phyloP scores from a whole-genome alignment of 495 filamentous ascomycete species.

The Talaromyces thailandensis region DNA sequence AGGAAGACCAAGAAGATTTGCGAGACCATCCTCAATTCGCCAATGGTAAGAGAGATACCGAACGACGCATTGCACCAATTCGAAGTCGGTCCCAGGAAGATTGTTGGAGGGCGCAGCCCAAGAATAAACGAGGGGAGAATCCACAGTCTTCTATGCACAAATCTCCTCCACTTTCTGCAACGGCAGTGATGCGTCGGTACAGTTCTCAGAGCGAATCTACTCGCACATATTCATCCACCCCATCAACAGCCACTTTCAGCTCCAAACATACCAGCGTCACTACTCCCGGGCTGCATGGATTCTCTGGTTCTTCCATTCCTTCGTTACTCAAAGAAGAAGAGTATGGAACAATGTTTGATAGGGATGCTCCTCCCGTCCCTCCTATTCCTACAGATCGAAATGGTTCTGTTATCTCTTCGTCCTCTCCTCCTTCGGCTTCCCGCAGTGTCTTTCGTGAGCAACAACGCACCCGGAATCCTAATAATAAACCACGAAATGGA shows the following conservation, averaged over 20 bases:
- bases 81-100: neutral
- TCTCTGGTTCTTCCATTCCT: slow-evolving; percentile 21
- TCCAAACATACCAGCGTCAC: slow-evolving; percentile 32
- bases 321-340: slow-evolving; percentile 19
- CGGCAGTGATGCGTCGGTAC: slow-evolving; percentile 34
- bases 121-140: neutral
- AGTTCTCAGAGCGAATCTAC: slow-evolving; percentile 25
- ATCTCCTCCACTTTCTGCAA: slow-evolving; percentile 25
- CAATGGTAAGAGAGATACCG: neutral
- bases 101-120: neutral
- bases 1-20: neutral
- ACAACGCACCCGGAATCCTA: neutral
- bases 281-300: slow-evolving; percentile 16
- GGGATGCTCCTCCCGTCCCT: neutral
- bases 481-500: slow-evolving; percentile 16
- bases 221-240: slow-evolving; percentile 18
- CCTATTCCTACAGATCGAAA: neutral
- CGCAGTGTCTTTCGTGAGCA: slow-evolving; percentile 1
- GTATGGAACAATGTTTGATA: slow-evolving; percentile 11
- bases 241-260: slow-evolving; percentile 17
- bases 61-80: neutral
- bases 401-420: neutral
- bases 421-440: neutral
- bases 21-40: neutral
- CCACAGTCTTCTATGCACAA: neutral